Conservation (phyloP, 345 rosid species). For the Nephelium lappaceum region DNA sequence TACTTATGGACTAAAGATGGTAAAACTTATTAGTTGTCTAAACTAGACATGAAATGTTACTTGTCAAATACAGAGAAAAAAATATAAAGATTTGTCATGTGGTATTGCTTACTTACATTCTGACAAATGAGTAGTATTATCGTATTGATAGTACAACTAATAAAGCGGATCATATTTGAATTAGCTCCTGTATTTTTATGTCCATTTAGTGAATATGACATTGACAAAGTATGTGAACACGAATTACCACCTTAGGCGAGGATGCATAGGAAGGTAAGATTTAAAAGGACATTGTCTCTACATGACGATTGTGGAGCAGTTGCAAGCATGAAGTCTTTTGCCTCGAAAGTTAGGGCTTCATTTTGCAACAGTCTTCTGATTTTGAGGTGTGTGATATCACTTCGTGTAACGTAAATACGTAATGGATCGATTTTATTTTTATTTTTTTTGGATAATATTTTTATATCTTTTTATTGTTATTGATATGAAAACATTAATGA, state of each 20-base stretch:
- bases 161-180: background rate
- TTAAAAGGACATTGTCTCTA: background rate
- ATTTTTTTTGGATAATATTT: no score
- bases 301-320: background rate
- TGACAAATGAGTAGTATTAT: background rate
- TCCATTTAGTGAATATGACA: background rate
- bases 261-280: background rate
- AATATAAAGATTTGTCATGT: background rate
- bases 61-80: background rate
- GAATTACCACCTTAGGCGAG: background rate
- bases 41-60: background rate
- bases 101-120: no score
- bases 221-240: background rate
- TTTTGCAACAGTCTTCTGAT: no score
- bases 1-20: background rate
- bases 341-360: no score
- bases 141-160: background rate
- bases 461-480: no score
- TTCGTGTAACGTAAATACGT: no score
- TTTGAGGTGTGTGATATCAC: no score
- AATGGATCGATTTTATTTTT: no score
- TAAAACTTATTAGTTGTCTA: background rate
- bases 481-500: no score
- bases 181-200: background rate
- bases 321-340: background rate